Conservation (phyloP, 2,329 filamentous ascomycete species). For the Xylariaceae sp. region DNA sequence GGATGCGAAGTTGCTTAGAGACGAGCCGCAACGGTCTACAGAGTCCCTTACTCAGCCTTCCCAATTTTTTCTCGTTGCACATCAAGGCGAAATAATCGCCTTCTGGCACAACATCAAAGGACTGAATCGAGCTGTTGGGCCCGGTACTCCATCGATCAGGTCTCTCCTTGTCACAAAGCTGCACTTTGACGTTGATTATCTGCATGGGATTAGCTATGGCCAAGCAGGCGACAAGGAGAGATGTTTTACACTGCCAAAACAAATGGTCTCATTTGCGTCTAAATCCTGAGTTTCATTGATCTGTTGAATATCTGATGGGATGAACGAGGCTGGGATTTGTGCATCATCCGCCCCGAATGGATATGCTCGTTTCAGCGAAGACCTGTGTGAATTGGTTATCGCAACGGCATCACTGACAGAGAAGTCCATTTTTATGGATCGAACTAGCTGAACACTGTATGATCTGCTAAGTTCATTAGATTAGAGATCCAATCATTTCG, state of each 20-base stretch:
- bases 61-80: not conserved
- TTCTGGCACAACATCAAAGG: constrained; percentile 1
- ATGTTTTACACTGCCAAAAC: constrained; percentile 11
- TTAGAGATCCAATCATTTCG: too few relatives aligned
- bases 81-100: not conserved
- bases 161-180: not conserved
- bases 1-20: not conserved
- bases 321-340: too few relatives aligned
- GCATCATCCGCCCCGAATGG: not conserved
- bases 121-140: not conserved
- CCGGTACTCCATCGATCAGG: not conserved
- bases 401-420: too few relatives aligned
- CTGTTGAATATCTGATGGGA: too few relatives aligned
- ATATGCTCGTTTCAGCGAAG: not conserved
- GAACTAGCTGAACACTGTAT: too few relatives aligned
- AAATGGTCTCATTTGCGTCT: too few relatives aligned
- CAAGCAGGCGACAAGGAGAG: not conserved
- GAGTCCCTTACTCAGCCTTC: constrained; percentile 8
- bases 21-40: not conserved
- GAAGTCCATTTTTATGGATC: too few relatives aligned
- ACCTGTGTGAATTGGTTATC: too few relatives aligned
- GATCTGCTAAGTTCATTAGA: too few relatives aligned
- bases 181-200: constrained; percentile 5
- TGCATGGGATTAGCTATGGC: not conserved
- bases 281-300: too few relatives aligned